Base-by-base conservation (phyloP, 768 basidiomycete species). In the Lentinula detonsa region DNA sequence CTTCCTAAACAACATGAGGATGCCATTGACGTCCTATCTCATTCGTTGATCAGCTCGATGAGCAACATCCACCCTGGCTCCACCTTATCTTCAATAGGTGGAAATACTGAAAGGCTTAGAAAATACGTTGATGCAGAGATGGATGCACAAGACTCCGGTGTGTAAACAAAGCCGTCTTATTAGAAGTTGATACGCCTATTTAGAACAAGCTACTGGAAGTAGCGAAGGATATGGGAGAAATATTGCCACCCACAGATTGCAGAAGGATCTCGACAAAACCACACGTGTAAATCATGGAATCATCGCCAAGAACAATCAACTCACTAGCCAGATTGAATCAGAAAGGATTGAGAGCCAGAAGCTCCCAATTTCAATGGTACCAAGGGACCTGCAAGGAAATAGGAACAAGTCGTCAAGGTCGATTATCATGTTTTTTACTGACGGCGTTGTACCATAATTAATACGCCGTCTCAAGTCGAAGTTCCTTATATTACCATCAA, bases 151-250 rank as follows among this genome's bases (percentile, higher is more conserved):
- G 18, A 23, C 28, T 21, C 49, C 59, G 16, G 59, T 60, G 46
- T 18, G 59, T 60, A 9, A 18, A 21, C 21, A 15, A 13, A 13
- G 9, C 28, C 16, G n/a, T 49, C 10, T 53, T 46, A 5, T 23
- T 21, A 10, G 23, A 35, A n/a, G 39, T 33, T 34, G 2, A 18
- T 40, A 6, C 21, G 8, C 37, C 46, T 31, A 15, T 50, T 16
- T 33, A 60, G 59, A 31, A 23, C n/a, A 35, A 50, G n/a, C 59
- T 60, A n/a, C 50, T 52, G 15, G 39, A 40, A 37, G 59, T 60
- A 10, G 59, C 49, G 18, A 52, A 52, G 37, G 28, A 60, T 9
- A 52, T 60, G 59, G 34, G 52, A 11, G 49, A 60, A 18, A 11
- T 18, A 18, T 15, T 60, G 31, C 23, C 1, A 6, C 49, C 50